phyloP scores from a whole-genome alignment of 495 filamentous ascomycete species.

The Pyrenula aspistea region DNA sequence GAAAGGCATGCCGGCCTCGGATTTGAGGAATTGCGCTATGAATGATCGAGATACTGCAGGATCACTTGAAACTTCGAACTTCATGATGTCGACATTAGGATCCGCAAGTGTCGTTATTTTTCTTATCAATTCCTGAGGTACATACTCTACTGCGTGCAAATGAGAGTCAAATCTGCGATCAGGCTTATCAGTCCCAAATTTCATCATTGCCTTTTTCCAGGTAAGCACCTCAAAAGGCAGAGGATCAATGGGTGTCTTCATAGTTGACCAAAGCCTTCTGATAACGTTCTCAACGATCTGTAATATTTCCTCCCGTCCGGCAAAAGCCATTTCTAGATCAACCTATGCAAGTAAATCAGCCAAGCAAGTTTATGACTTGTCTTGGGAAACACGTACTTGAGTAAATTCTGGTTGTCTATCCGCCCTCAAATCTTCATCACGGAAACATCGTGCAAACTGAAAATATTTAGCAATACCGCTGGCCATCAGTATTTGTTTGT shows the following conservation, averaged over 20 bases:
- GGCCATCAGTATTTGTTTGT: slow-evolving; percentile 97
- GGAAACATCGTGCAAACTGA: slow-evolving; percentile 90
- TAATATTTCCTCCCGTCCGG: slow-evolving; percentile 64
- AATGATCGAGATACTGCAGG: slow-evolving; percentile 43
- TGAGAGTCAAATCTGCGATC: slow-evolving; percentile 57
- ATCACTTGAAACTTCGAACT: slow-evolving; percentile 37
- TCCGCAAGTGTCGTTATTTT: slow-evolving; percentile 55
- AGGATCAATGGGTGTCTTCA: slow-evolving; percentile 21
- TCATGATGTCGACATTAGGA: slow-evolving; percentile 63
- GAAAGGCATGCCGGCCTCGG: slow-evolving; percentile 46
- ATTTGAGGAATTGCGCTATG: slow-evolving; percentile 55
- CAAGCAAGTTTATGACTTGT: neutral
- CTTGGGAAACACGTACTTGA: slow-evolving; percentile 43
- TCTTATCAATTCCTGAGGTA: slow-evolving; percentile 52
- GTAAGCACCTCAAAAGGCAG: slow-evolving; percentile 44
- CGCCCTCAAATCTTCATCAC: slow-evolving; percentile 86
- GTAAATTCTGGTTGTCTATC: slow-evolving; percentile 97
- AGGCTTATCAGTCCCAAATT: slow-evolving; percentile 84
- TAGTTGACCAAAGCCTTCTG: slow-evolving; percentile 37
- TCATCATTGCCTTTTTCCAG: slow-evolving; percentile 68
- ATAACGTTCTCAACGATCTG: slow-evolving; percentile 52
- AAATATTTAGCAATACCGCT: slow-evolving; percentile 72
- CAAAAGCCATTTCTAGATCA: slow-evolving; percentile 87
- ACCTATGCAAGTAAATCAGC: slow-evolving; percentile 36
- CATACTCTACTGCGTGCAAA: slow-evolving; percentile 49